These are phyloP conservation scores for Psophocarpus tetragonolobus DNA, from an alignment of 306 rosid species.

Conservation along the genomic window DNA sequence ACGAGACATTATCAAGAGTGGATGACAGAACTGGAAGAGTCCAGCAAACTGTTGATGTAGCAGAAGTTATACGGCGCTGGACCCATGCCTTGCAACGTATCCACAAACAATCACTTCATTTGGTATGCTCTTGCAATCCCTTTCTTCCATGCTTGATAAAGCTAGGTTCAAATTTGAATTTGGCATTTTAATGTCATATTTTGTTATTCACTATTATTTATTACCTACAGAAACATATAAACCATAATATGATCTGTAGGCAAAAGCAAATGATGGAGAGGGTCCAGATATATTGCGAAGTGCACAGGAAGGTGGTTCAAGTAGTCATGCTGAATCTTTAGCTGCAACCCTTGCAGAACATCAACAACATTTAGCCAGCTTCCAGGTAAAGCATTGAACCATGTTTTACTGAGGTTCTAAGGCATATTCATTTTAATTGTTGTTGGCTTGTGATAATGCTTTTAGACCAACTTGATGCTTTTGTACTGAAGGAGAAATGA, in stretches of 20 bases:
- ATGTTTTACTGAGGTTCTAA: slow-evolving; percentile 15
- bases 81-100: slow-evolving; percentile 99
- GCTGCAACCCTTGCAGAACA: slow-evolving; percentile 96
- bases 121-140: slow-evolving; percentile 51
- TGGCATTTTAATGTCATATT: not conserved
- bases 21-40: slow-evolving; percentile 87
- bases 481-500: not conserved
- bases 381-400: slow-evolving; percentile 67
- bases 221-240: slow-evolving; percentile 18
- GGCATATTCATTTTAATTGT: not conserved
- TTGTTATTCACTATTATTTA: slow-evolving; percentile 11
- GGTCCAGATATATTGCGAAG: slow-evolving; percentile 94
- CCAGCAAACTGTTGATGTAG: slow-evolving; percentile 85
- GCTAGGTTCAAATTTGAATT: not conserved
- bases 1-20: slow-evolving; percentile 61
- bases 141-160: not conserved
- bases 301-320: slow-evolving; percentile 70
- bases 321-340: slow-evolving; percentile 93
- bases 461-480: slow-evolving; percentile 3
- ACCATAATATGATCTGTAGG: slow-evolving; percentile 49
- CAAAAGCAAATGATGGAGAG: slow-evolving; percentile 97
- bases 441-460: not conserved
- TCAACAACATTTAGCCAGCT: slow-evolving; percentile 98
- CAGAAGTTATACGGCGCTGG: slow-evolving; percentile 98
- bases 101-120: slow-evolving; percentile 94